phyloP scores from a whole-genome alignment of 176 grass and related monocot genomes.

The Oryza punctata region DNA sequence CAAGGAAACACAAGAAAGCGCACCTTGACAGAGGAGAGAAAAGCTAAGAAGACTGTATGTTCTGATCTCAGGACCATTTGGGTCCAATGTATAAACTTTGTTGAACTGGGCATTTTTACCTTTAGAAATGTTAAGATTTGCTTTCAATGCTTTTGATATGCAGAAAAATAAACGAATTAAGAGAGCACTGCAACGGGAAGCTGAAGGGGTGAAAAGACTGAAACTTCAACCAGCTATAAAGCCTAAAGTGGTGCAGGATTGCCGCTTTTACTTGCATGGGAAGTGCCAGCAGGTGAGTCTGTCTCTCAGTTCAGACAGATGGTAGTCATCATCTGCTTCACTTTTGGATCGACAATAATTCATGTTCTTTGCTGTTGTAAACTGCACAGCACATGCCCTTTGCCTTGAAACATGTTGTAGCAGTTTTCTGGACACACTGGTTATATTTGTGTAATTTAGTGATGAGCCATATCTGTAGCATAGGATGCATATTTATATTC shows the following conservation, averaged over 20 bases:
- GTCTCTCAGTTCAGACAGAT: conserved; percentile 19
- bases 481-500: not conserved
- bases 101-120: conserved; percentile 25
- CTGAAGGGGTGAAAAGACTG: conserved; percentile 77
- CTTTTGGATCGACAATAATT: conserved; percentile 8
- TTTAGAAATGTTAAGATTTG: conserved; percentile 38
- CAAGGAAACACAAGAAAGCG: conserved; percentile 64
- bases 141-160: conserved; percentile 52
- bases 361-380: conserved; percentile 1
- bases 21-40: conserved; percentile 61
- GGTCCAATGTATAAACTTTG: conserved; percentile 16
- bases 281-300: conserved; percentile 77
- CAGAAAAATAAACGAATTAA: conserved; percentile 77
- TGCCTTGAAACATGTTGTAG: not conserved
- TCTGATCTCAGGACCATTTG: conserved; percentile 8
- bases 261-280: conserved; percentile 76
- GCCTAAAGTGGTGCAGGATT: conserved; percentile 64
- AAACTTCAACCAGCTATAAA: conserved; percentile 69
- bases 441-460: conserved; percentile 24
- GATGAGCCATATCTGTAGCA: not conserved
- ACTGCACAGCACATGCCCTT: not conserved
- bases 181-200: conserved; percentile 72
- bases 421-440: not conserved
- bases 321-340: conserved; percentile 12
- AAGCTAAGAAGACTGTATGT: conserved; percentile 74